Base-by-base conservation (phyloP, 495 filamentous ascomycete species). In the Trichocladium uniseriatum region DNA sequence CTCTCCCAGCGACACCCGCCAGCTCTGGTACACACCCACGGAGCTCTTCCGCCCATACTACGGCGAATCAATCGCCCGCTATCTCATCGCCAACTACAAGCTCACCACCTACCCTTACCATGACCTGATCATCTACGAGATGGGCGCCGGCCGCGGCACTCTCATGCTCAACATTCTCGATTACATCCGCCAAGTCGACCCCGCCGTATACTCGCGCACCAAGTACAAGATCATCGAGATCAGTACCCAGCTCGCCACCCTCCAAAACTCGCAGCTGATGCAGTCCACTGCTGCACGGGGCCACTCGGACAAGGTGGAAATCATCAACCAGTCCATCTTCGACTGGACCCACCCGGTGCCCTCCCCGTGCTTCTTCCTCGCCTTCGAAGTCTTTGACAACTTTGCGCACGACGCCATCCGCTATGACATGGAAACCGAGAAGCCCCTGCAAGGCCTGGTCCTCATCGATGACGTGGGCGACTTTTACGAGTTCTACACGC, bases 311-410 rank as follows among this genome's bases (percentile, higher is more conserved):
- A 89, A 86, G 57, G 87, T 99, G 34, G 87, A 95, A 58, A 95
- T 99, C 63, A 83, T 95, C 61, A 95, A 96, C 66, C 75, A 79
- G 53, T 94, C 87, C 55, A 87, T 99, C 62, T 97, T 99, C 65
- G 83, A 92, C 63, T 99, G 94, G 92, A 71, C 83, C 53, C 75
- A 73, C 20, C 86, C 85, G 50, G 87, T 95, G 14, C 81, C 88
- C 7, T 85, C 82, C 1, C 91, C 92, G 0, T 96, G 92, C 72
- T 99, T 92, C 72, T 96, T 99, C 72, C 77, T 99, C 5, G 92
- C 90, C n/a, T 82, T 99, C 57, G 92, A 99, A 62, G 92, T 99
- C 48, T 90, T 96, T 59, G 92, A 99, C 69, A 99, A 99, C 68
- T 97, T 99, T 67, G 81, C 86, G 19, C 92, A 99, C 70, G 92